Percentiles rank a stretch among this genome's conserved stretches.
These are phyloP conservation scores for Scutellaria galericulata DNA, from an alignment of 257 asterid genomes.

Conservation along the genomic window DNA sequence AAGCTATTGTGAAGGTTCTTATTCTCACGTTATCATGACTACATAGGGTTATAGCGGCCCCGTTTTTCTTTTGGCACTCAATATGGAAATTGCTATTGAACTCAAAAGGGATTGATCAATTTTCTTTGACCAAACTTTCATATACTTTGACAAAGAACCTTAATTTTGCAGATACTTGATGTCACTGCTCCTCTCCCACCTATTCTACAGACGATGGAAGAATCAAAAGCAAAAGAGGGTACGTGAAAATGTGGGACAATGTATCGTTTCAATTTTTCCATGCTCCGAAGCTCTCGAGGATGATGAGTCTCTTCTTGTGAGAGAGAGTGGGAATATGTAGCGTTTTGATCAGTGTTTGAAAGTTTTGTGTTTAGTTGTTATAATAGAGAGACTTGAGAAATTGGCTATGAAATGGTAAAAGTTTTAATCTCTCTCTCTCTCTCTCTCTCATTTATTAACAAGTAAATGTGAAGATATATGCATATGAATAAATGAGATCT, in stretches of 20 bases:
- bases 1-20: constrained; percentile 14
- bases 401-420: too few species aligned
- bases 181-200: constrained; percentile 74
- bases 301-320: too few species aligned
- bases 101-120: not conserved
- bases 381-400: too few species aligned
- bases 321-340: not conserved
- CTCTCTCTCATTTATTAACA: too few species aligned
- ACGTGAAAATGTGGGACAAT: not conserved
- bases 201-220: constrained; percentile 53
- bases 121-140: not conserved
- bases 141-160: not conserved
- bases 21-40: not conserved
- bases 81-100: not conserved
- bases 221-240: constrained; percentile 34
- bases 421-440: too few species aligned
- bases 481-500: not conserved
- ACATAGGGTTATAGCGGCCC: too few species aligned
- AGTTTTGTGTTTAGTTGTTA: too few species aligned
- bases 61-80: not conserved
- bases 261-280: not conserved
- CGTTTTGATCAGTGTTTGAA: not conserved
- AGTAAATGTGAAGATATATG: not conserved
- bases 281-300: too few species aligned
- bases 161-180: constrained; percentile 52